Base-by-base conservation (phyloP, 306 rosid species). In the Quercus bicolor region DNA sequence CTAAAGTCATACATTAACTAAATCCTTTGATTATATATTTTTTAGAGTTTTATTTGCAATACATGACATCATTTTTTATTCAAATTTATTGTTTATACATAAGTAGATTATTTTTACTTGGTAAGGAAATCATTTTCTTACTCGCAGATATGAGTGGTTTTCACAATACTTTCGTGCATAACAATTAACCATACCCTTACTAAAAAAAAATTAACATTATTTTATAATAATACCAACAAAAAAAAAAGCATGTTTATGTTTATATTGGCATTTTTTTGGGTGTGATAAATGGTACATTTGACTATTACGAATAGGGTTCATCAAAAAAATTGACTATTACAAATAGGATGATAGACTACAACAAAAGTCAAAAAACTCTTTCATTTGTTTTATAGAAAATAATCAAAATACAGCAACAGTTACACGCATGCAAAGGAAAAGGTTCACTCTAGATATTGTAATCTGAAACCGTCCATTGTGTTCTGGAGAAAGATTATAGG, bases 1-100 rank as follows among this genome's bases (percentile, higher is more conserved):
- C 2, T 7, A 37, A 37, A 0, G 0, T 37, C 0, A 34, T 6
- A 34, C 9, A 1, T 37, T 37, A 8, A 40, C 0, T 2, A 0
- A 3, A 2, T 8, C 1, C 0, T 2, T 40, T 40, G 1, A 40
- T 40, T 72, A 20, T 28, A 5, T 72, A 31, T 28, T 7, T 65
- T 29, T 51, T 48, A 12, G 0, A 10, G 4, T 48, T 48, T 12
- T 12, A 48, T 10, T 12, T 10, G 4, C 1, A 12, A 48, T 48
- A 1, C 16, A 3, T 12, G 5, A 48, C 53, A 48, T 12, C 16
- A 48, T 48, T 13, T 48, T 48, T 3, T 48, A 48, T 48, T 48
- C 53, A 1, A 12, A 48, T 12, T 48, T 48, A 0, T 48, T 11
- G 53, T 48, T 48, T 12, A 2, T 3, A 48, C 16, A 48, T 1